These are phyloP conservation scores for Lyophyllum decastes DNA, from an alignment of 768 basidiomycete species.

Conservation along the genomic window DNA sequence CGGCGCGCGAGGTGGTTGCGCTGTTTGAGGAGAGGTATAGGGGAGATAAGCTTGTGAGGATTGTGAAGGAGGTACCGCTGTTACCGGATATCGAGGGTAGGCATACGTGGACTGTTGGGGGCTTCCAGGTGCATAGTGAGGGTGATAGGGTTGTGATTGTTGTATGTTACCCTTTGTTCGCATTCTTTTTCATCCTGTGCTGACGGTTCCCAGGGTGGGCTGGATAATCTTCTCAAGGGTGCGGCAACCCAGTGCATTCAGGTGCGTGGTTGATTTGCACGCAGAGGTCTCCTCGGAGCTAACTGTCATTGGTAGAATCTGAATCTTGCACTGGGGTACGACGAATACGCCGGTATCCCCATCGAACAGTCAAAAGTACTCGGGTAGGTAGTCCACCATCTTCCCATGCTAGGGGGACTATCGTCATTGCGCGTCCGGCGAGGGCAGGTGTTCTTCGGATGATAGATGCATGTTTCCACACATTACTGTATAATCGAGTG, in stretches of 20 bases:
- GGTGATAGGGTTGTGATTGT: conserved; percentile 94
- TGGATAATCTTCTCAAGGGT: conserved; percentile 97
- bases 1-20: conserved; percentile 69
- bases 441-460: background rate
- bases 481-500: background rate
- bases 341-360: conserved; percentile 82
- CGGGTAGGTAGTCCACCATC: too few relatives aligned
- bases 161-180: conserved; percentile 43
- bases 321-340: conserved; percentile 86
- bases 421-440: background rate
- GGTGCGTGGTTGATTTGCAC: conserved; percentile 42
- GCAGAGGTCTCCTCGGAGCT: background rate
- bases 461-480: background rate
- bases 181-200: background rate
- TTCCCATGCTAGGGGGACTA: background rate
- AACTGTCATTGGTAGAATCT: conserved; percentile 59
- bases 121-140: conserved; percentile 88
- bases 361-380: background rate
- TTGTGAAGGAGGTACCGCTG: conserved; percentile 71
- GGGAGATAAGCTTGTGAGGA: conserved; percentile 69
- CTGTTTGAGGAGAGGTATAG: conserved; percentile 80
- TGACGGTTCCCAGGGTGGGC: conserved; percentile 62
- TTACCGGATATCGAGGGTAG: conserved; percentile 75
- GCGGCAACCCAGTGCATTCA: conserved; percentile 99
- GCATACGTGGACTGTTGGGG: conserved; percentile 91